These are phyloP conservation scores for Huiozyma sinensis DNA, from an alignment of 805 yeast species.

Conservation along the genomic window DNA sequence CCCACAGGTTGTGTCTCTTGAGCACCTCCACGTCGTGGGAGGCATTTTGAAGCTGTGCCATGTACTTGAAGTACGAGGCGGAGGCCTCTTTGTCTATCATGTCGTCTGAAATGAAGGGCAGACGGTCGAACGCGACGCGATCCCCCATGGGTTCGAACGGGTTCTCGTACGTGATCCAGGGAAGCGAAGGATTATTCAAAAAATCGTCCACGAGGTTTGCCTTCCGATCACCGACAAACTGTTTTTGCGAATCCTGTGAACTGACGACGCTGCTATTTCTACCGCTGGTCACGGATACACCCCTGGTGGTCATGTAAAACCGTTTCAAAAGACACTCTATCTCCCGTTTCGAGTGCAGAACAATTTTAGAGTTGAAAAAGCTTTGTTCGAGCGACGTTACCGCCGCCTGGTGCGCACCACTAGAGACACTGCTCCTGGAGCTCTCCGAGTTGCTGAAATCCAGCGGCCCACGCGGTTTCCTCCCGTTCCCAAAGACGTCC, in stretches of 20 bases:
- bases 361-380: neutral
- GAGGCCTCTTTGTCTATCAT: neutral
- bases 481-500: neutral
- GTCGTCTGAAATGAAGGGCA: neutral
- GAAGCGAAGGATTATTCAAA: neutral
- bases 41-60: neutral
- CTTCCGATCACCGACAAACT: neutral
- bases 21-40: neutral
- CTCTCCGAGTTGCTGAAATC: neutral
- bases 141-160: neutral
- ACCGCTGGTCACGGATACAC: neutral
- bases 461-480: neutral
- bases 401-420: neutral
- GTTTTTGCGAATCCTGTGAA: conserved; percentile 1
- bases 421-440: neutral
- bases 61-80: conserved; percentile 1
- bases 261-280: conserved; percentile 1
- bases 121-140: too few species aligned
- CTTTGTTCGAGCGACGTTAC: neutral
- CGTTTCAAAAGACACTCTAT: neutral
- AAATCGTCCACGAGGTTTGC: conserved; percentile 1
- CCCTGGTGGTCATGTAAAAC: conserved; percentile 1
- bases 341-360: neutral
- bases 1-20: conserved; percentile 1
- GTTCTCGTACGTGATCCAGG: too few species aligned